A percentile compares a stretch with the other conserved stretches of the same genome.
Conservation (phyloP, 192 early-diverging fungal species). For the Phycomyces blakesleeanus region DNA sequence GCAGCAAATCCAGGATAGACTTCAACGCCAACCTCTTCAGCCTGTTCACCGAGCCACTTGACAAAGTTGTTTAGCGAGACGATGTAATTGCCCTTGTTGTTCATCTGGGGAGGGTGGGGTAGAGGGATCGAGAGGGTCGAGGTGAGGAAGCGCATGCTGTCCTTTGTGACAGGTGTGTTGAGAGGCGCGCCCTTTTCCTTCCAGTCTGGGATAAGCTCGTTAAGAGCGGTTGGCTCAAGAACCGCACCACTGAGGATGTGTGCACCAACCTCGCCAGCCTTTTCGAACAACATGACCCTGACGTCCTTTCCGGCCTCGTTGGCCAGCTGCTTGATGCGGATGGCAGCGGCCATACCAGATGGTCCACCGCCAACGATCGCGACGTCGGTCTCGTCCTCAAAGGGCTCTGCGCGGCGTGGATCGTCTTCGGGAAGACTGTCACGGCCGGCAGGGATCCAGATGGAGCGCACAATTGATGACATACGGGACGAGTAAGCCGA, state of each 20-base stretch:
- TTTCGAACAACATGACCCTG: constrained; percentile 89
- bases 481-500: no score
- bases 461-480: constrained; percentile 5
- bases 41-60: constrained; percentile 94
- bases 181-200: constrained; percentile 93
- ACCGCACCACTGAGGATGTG: constrained; percentile 96
- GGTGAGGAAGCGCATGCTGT: constrained; percentile 86
- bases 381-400: constrained; percentile 89
- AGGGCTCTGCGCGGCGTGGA: constrained; percentile 53
- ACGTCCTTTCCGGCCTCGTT: constrained; percentile 76
- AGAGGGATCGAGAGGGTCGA: constrained; percentile 72
- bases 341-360: constrained; percentile 91
- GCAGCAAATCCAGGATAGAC: constrained; percentile 92
- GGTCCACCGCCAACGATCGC: constrained; percentile 96
- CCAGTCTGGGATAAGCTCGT: constrained; percentile 98
- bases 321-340: constrained; percentile 90
- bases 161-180: constrained; percentile 76
- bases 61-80: constrained; percentile 91
- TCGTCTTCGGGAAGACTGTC: constrained; percentile 38
- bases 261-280: constrained; percentile 90
- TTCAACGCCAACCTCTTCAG: constrained; percentile 94
- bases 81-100: constrained; percentile 97
- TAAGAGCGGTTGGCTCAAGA: constrained; percentile 84
- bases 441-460: constrained; percentile 36
- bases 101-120: constrained; percentile 91